Evolutionary conservation across 305 asterid genomes (phyloP).

Genomic region (Petunia hybrid): DNA sequence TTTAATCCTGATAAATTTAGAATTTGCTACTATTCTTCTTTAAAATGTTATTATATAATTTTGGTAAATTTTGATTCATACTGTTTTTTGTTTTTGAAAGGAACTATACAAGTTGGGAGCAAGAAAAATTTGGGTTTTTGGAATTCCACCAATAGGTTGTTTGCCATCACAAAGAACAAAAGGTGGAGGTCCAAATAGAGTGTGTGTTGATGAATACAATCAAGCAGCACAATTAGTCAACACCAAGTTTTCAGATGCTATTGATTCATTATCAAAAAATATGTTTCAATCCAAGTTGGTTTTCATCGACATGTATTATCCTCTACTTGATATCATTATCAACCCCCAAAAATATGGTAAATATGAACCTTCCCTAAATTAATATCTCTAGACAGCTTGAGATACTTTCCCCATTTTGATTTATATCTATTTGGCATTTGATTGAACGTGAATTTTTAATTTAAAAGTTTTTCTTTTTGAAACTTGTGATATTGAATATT

Average conservation of each 20-base stretch:
- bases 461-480: too few relatives aligned
- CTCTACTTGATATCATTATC: constrained; percentile 62
- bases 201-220: constrained; percentile 56
- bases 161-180: constrained; percentile 76
- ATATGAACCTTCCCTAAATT: neutral
- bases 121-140: constrained; percentile 60
- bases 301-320: constrained; percentile 60
- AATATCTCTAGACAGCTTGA: too few relatives aligned
- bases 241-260: constrained; percentile 48
- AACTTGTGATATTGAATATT: too few relatives aligned
- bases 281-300: constrained; percentile 54
- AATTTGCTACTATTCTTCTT: too few relatives aligned
- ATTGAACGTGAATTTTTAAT: too few relatives aligned
- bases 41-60: too few relatives aligned
- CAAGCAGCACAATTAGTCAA: constrained; percentile 62
- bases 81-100: constrained; percentile 34
- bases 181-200: constrained; percentile 57
- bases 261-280: constrained; percentile 42
- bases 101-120: constrained; percentile 72
- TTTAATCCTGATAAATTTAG: too few relatives aligned
- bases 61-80: too few relatives aligned
- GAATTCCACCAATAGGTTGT: constrained; percentile 75
- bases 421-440: too few relatives aligned
- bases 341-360: constrained; percentile 62
- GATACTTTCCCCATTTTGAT: too few relatives aligned